These are phyloP conservation scores for Lunularia cruciata DNA, from an alignment of 225 moss, liverwort and hornwort species.

Conservation along the genomic window DNA sequence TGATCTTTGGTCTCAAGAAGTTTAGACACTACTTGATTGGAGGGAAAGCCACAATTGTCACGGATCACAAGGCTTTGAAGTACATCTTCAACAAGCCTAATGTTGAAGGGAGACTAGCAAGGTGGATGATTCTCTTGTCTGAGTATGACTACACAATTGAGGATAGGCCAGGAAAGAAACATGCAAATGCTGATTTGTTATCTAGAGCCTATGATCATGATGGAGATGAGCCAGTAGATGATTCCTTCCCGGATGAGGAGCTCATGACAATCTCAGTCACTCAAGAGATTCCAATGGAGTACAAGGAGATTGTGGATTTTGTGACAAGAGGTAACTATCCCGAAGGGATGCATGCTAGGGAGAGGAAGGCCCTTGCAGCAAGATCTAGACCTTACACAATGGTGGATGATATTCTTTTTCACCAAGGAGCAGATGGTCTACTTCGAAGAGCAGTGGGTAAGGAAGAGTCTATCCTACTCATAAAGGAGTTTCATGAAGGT, in stretches of 20 bases:
- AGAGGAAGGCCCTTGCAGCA: neutral
- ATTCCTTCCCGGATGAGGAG: neutral
- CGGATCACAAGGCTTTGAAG: neutral
- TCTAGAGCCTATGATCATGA: neutral
- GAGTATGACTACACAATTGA: constrained; percentile 3
- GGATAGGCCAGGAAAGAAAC: neutral
- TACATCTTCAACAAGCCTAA: neutral
- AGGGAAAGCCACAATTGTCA: neutral
- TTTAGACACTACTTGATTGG: constrained; percentile 11
- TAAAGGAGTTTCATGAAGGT: neutral
- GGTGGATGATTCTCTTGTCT: neutral
- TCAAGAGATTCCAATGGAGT: neutral
- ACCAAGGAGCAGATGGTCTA: neutral
- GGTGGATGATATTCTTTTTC: neutral
- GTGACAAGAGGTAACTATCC: neutral
- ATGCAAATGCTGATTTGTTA: constrained; percentile 18
- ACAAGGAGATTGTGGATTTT: neutral
- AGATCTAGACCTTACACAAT: neutral
- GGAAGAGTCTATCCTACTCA: neutral
- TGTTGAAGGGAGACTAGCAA: neutral
- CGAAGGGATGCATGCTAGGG: neutral
- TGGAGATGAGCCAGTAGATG: neutral
- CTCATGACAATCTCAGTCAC: neutral
- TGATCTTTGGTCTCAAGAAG: constrained; percentile 1
- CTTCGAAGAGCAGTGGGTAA: neutral